Evolutionary conservation across 331 rosid genomes (phyloP).

Genomic region (Phaseolus coccineus): DNA sequence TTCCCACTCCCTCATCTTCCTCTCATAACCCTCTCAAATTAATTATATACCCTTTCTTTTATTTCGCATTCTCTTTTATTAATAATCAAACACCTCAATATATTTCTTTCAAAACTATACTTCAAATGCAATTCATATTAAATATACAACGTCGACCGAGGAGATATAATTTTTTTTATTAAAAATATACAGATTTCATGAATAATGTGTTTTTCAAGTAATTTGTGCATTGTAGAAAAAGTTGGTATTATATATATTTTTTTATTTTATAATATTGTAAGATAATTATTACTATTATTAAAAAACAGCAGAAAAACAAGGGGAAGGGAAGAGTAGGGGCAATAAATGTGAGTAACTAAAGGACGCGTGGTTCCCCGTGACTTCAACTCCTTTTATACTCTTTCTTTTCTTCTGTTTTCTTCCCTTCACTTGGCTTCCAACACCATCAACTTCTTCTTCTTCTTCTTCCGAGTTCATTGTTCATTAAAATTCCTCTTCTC

Average conservation of each 20-base stretch:
- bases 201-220: too few relatives aligned
- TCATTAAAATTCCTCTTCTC: neutral
- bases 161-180: neutral
- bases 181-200: too few relatives aligned
- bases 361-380: constrained; percentile 74
- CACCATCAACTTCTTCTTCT: constrained; percentile 4
- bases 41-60: too few relatives aligned
- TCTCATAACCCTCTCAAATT: neutral
- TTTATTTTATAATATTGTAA: neutral
- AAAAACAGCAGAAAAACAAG: neutral
- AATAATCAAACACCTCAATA: neutral
- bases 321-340: neutral
- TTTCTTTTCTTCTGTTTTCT: neutral
- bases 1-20: neutral
- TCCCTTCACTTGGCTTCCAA: neutral
- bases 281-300: too few relatives aligned
- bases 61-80: too few relatives aligned
- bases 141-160: neutral
- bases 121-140: neutral
- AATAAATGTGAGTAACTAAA: constrained; percentile 53
- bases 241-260: neutral
- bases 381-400: constrained; percentile 54
- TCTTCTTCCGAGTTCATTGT: neutral
- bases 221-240: neutral
- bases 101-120: too few relatives aligned